Percentiles rank a stretch among this genome's conserved stretches.
phyloP scores from a whole-genome alignment of 2,329 filamentous ascomycete species.

The Metarhizium humberi region DNA sequence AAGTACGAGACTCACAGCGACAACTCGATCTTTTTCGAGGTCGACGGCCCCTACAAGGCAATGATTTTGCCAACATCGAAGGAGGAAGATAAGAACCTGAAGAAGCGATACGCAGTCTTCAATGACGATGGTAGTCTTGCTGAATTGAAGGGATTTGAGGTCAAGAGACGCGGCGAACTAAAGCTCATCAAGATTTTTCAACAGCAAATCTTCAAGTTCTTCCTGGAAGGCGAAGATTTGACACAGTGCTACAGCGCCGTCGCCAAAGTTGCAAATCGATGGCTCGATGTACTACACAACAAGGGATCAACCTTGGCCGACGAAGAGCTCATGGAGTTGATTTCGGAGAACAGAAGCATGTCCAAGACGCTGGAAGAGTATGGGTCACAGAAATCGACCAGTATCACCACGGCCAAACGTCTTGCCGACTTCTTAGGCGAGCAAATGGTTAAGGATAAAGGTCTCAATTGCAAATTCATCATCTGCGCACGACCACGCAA shows the following conservation, averaged over 20 bases:
- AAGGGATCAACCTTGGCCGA: constrained; percentile 86
- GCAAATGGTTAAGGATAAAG: constrained; percentile 99
- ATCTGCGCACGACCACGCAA: constrained; percentile 81
- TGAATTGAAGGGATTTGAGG: constrained; percentile 93
- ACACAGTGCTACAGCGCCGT: constrained; percentile 85
- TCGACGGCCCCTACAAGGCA: constrained; percentile 92
- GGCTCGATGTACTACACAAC: constrained; percentile 89
- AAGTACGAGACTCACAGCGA: constrained; percentile 96
- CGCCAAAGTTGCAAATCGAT: constrained; percentile 88
- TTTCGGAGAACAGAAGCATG: constrained; percentile 99
- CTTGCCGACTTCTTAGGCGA: constrained; percentile 94
- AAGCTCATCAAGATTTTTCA: constrained; percentile 99
- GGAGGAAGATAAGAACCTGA: constrained; percentile 98
- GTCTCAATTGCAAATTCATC: constrained; percentile 98
- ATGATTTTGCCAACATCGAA: constrained; percentile 98
- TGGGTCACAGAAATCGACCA: constrained; percentile 89
- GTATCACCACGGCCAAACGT: constrained; percentile 95
- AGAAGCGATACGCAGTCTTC: constrained; percentile 98
- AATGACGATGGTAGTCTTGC: constrained; percentile 94
- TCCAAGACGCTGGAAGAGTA: constrained; percentile 95
- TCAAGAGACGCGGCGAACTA: constrained; percentile 93
- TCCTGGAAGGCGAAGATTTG: constrained; percentile 81
- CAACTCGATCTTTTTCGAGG: constrained; percentile 99
- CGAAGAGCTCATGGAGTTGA: constrained; percentile 97
- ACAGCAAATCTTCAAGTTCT: constrained; percentile 98